Conservation (phyloP, 805 yeast species). For the Torulaspora franciscae region DNA sequence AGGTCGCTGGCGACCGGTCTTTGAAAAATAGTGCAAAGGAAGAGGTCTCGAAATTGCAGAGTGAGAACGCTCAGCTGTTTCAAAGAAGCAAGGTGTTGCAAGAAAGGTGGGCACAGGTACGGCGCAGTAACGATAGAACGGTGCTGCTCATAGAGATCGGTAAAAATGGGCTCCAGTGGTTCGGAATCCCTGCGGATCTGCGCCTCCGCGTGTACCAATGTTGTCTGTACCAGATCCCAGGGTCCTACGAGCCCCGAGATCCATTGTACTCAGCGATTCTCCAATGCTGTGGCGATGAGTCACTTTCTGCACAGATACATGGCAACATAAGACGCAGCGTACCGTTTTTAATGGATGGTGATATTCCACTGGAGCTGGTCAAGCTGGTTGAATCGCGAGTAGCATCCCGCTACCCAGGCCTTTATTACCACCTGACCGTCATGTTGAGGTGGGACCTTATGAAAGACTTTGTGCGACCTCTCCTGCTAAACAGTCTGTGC, state of each 20-base stretch:
- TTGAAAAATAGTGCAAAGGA: constrained; percentile 9
- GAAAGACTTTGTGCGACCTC: constrained; percentile 15
- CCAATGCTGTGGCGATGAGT: constrained; percentile 6
- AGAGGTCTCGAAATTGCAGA: constrained; percentile 12
- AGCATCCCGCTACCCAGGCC: constrained; percentile 11
- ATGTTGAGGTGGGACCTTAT: constrained; percentile 12
- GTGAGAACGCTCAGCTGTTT: constrained; percentile 14
- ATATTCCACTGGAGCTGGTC: constrained; percentile 1
- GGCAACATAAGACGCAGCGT: constrained; percentile 8
- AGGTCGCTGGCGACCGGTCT: background rate
- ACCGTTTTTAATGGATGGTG: background rate
- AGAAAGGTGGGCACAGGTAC: constrained; percentile 12
- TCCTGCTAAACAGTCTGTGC: constrained; percentile 10
- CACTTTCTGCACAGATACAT: constrained; percentile 8
- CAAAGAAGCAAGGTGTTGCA: constrained; percentile 10
- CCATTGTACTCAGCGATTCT: constrained; percentile 4
- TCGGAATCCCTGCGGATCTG: constrained; percentile 19
- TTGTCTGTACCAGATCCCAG: constrained; percentile 9
- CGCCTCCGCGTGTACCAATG: constrained; percentile 11
- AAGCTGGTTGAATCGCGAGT: constrained; percentile 7
- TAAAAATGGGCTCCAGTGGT: constrained; percentile 15
- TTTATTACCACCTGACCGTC: constrained; percentile 16
- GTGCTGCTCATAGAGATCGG: constrained; percentile 13
- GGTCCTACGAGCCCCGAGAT: background rate
- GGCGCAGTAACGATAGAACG: constrained; percentile 4